Conservation (phyloP, 2,329 filamentous ascomycete genomes). For the Aspergillus pseudotamarii region DNA sequence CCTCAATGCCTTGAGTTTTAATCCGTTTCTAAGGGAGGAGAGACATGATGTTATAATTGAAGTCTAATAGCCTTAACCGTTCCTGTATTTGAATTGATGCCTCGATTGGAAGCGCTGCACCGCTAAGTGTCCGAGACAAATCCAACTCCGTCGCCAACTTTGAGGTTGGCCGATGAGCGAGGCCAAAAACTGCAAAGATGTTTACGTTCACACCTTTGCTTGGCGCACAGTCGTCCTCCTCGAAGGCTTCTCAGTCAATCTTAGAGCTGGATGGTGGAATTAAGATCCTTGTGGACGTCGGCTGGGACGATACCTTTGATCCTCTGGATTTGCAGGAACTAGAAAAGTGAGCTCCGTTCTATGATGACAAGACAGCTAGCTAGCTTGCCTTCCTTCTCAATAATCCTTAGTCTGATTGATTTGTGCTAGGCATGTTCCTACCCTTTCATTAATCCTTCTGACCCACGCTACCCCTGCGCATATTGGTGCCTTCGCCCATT, state of each 20-base stretch:
- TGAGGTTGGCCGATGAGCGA: constrained; percentile 16
- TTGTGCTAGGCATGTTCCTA: constrained; percentile 74
- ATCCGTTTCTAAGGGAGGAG: not conserved
- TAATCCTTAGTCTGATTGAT: not conserved
- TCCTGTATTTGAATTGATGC: constrained; percentile 12
- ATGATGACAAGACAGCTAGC: constrained; percentile 3
- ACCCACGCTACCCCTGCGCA: constrained; percentile 93
- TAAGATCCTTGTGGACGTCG: constrained; percentile 91
- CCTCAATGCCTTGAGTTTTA: not conserved
- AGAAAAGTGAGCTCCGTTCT: constrained; percentile 69
- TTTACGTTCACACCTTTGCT: constrained; percentile 94
- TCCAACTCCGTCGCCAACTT: constrained; percentile 11
- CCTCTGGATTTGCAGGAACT: constrained; percentile 79
- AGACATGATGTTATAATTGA: constrained; percentile 2
- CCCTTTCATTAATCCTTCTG: constrained; percentile 87
- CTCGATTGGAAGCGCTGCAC: constrained; percentile 9
- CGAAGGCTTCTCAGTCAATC: constrained; percentile 88
- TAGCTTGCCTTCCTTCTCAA: constrained; percentile 13
- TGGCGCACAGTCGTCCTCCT: constrained; percentile 79
- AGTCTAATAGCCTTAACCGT: too few species aligned
- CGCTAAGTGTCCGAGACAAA: constrained; percentile 8
- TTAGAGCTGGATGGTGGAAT: constrained; percentile 95
- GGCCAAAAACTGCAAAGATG: constrained; percentile 58
- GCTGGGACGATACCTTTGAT: constrained; percentile 94
- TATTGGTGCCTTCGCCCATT: constrained; percentile 90